A percentile compares a stretch with the other conserved stretches of the same genome.
Evolutionary conservation across 2,329 filamentous ascomycete genomes (phyloP).

Genomic region (Cladosporium sphaerospermum): DNA sequence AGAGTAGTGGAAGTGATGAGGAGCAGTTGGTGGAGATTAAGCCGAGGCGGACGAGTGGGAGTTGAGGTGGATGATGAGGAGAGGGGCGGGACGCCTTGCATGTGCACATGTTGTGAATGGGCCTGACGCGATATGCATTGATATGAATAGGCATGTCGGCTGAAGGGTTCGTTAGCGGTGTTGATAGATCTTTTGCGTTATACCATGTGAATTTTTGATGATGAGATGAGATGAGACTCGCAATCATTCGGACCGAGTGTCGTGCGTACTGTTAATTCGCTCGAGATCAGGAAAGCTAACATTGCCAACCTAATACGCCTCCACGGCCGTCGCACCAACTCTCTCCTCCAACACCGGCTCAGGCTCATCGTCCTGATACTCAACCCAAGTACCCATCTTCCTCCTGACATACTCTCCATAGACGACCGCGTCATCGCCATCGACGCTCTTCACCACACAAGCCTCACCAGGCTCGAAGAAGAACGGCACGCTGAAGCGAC

Average conservation of each 20-base stretch:
- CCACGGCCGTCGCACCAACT: neutral
- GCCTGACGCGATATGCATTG: neutral
- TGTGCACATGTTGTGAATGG: no score
- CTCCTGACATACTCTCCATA: constrained; percentile 39
- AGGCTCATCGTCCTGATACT: constrained; percentile 32
- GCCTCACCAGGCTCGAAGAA: constrained; percentile 43
- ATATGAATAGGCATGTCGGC: no score
- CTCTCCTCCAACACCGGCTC: neutral
- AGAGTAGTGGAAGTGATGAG: constrained; percentile 18
- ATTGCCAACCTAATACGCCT: neutral
- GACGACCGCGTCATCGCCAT: constrained; percentile 29
- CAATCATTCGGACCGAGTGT: no score
- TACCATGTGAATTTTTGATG: neutral
- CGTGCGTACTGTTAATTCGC: no score
- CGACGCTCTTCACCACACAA: constrained; percentile 35
- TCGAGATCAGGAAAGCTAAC: neutral
- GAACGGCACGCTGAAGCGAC: constrained; percentile 41
- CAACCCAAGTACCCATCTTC: constrained; percentile 42
- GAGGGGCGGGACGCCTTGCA: no score
- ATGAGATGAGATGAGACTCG: neutral
- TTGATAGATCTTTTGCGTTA: neutral
- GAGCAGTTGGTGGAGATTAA: constrained; percentile 28
- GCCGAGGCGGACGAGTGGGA: constrained; percentile 24
- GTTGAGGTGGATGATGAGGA: neutral
- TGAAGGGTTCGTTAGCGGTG: no score